Evolutionary conservation across 805 yeast genomes (phyloP).

Genomic region (Candida awuae): DNA sequence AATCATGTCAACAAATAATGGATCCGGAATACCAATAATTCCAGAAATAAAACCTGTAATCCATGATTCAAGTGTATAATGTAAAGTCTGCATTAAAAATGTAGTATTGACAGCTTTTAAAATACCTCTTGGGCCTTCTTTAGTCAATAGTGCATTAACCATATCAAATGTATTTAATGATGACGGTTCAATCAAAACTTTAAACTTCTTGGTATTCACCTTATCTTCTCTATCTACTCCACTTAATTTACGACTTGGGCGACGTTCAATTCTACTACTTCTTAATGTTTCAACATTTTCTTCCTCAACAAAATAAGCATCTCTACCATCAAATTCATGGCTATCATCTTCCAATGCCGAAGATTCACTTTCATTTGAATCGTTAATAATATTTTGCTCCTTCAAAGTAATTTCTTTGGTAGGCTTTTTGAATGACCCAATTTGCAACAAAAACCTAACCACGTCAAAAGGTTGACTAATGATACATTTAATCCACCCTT

Average conservation of each 20-base stretch:
- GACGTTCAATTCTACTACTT: slow-evolving; percentile 25
- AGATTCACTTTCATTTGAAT: no score
- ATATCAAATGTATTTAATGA: slow-evolving; percentile 59
- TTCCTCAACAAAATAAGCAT: slow-evolving; percentile 20
- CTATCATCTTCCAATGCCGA: neutral
- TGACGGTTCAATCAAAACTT: slow-evolving; percentile 38
- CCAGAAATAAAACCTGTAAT: slow-evolving; percentile 83
- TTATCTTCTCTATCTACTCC: slow-evolving; percentile 4
- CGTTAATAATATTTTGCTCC: neutral
- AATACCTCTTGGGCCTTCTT: slow-evolving; percentile 63
- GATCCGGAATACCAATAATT: slow-evolving; percentile 76
- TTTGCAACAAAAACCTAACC: slow-evolving; percentile 68
- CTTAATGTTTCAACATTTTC: slow-evolving; percentile 12
- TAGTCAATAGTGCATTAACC: slow-evolving; percentile 53
- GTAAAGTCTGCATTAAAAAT: slow-evolving; percentile 66
- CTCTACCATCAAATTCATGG: slow-evolving; percentile 8
- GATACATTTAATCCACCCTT: slow-evolving; percentile 61
- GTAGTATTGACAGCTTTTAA: slow-evolving; percentile 74
- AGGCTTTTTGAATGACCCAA: slow-evolving; percentile 49
- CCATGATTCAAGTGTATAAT: slow-evolving; percentile 83
- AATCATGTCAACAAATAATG: slow-evolving; percentile 71
- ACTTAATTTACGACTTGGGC: slow-evolving; percentile 15
- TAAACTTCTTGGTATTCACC: slow-evolving; percentile 3
- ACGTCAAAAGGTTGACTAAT: slow-evolving; percentile 87
- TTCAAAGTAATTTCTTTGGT: neutral